Evolutionary conservation across 208 protist species (phyloP).

Genomic region (Acanthamoeba culbertsoni): DNA sequence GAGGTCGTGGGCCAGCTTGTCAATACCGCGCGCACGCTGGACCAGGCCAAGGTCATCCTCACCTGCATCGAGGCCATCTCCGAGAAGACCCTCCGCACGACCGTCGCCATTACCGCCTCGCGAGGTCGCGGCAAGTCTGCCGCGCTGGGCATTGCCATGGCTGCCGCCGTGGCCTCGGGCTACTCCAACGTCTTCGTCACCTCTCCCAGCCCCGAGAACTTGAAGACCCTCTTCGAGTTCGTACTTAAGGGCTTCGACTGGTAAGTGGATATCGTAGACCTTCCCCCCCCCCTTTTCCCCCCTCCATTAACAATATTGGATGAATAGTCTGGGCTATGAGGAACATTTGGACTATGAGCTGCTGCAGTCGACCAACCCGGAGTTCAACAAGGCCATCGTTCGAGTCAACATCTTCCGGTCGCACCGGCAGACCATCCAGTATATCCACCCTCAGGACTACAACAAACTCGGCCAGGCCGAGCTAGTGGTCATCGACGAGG

Average conservation of each 20-base stretch:
- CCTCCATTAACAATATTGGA: background rate
- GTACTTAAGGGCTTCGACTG: conserved; percentile 94
- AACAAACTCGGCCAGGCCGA: conserved; percentile 94
- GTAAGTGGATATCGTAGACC: background rate
- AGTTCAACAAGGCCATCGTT: conserved; percentile 96
- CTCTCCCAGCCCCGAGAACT: conserved; percentile 96
- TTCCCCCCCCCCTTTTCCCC: background rate
- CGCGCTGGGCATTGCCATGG: conserved; percentile 93
- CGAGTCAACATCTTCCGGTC: conserved; percentile 96
- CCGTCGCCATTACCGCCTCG: conserved; percentile 89
- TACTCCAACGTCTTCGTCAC: conserved; percentile 99
- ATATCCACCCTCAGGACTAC: conserved; percentile 83
- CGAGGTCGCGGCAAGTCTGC: conserved; percentile 98
- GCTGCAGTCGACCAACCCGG: conserved; percentile 90
- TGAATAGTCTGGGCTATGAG: conserved; percentile 88
- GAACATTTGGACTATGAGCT: conserved; percentile 98
- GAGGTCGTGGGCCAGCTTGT: conserved; percentile 92
- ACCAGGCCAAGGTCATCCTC: conserved; percentile 97
- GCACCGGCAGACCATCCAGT: conserved; percentile 97
- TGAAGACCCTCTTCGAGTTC: conserved; percentile 99
- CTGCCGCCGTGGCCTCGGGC: conserved; percentile 94
- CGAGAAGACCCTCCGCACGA: conserved; percentile 95
- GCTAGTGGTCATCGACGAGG: conserved; percentile 99
- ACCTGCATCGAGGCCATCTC: conserved; percentile 96
- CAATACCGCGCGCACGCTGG: conserved; percentile 90